Base-by-base conservation (phyloP, 352 stramenopile species). In the Pythium brassicae region DNA sequence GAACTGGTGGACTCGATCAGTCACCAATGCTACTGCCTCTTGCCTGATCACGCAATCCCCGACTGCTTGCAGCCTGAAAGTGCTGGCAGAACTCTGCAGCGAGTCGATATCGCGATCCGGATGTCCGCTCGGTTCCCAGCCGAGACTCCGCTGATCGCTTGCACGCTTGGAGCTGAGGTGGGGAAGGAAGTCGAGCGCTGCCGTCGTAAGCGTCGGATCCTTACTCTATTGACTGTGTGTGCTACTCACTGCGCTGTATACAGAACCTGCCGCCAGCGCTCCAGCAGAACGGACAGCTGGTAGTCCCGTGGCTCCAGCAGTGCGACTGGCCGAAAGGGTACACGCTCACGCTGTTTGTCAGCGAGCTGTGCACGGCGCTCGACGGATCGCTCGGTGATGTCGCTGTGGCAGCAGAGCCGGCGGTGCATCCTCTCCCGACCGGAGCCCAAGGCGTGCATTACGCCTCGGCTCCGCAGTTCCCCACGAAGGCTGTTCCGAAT, bases 271-370 rank as follows among this genome's bases (percentile, higher is more conserved):
- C 78, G 6, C 26, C 43, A 40, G 45, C 44, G 22, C 55, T 83
- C 40, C 37, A 67, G 69, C 56, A 62, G 48, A 71, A 75, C 46
- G 71, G 62, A 3, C 64, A 74, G 10, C 63, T 89, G 17, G 32
- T 63, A 20, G 40, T 86, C 17, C 65, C 81, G 12, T 91, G 76
- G 78, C 59, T 92, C 4, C 57, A 65, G 14, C 56, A 65, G 15
- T 39, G 67, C 14, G 75, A 72, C 1, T 92, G 83, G 83, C 74
- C 74, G 4, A 44, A 65, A 20, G 61, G 46, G 9, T 90, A 90
- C 67, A 78, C 65, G 1, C 63, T 90, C 6, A 56, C 59, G 11
- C 20, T 72, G 20, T 69, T 89, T 27, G 67, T 67, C 7, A 68
- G 70, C 29, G 76, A 90, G 29, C 61, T 92, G 14, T 89, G 76